phyloP scores from a whole-genome alignment of 306 rosid species.

The Malus domestica region DNA sequence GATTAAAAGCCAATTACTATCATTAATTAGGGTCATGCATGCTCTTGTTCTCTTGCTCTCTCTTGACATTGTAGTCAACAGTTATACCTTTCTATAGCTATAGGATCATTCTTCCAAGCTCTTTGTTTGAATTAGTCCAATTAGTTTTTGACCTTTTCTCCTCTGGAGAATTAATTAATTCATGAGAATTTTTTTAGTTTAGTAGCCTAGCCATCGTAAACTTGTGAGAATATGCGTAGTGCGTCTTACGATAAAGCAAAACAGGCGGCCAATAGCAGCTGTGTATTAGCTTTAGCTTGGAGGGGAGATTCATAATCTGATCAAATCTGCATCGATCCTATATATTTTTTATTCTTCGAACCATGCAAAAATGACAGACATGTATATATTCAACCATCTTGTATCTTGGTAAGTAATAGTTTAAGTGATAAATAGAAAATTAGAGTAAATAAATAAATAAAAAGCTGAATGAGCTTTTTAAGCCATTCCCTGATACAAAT shows the following conservation, averaged over 20 bases:
- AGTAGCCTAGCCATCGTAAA: not conserved
- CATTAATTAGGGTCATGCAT: not conserved
- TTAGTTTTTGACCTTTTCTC: not conserved
- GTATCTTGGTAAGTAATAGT: conserved; percentile 5
- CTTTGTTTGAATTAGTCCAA: not conserved
- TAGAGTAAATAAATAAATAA: not conserved
- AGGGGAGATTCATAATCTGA: conserved; percentile 7
- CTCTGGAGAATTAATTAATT: not conserved
- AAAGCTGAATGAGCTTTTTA: conserved; percentile 24
- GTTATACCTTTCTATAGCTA: conserved; percentile 1
- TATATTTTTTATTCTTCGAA: conserved; percentile 14
- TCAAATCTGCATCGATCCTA: conserved; percentile 3
- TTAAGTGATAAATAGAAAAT: conserved; percentile 7
- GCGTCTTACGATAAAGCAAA: not conserved
- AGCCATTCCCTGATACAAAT: conserved; percentile 37
- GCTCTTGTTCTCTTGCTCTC: conserved; percentile 1
- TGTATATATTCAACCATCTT: conserved; percentile 24
- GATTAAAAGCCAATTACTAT: not conserved
- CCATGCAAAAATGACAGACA: conserved; percentile 63
- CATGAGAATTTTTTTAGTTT: not conserved
- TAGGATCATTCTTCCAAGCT: not conserved
- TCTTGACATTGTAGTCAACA: conserved; percentile 17
- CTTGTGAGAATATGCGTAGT: not conserved
- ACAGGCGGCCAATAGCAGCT: not conserved
- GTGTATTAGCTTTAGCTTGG: not conserved